Conservation (phyloP, 2,329 filamentous ascomycete species). For the Exophiala xenobiotica region DNA sequence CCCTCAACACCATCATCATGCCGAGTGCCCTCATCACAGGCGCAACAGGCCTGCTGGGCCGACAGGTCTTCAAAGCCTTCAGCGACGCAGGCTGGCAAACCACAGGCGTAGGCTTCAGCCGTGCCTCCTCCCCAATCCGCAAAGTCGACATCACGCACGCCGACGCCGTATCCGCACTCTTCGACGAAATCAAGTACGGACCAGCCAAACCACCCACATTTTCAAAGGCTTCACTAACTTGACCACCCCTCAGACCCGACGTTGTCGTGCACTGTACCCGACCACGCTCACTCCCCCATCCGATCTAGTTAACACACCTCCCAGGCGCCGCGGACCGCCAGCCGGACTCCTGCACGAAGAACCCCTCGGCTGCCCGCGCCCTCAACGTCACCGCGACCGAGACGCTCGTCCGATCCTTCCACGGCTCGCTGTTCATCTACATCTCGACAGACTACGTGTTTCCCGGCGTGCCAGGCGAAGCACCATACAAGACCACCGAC, state of each 20-base stretch:
- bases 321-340: conserved; percentile 82
- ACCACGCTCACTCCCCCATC: conserved; percentile 14
- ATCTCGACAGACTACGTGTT: conserved; percentile 76
- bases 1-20: conserved; percentile 30
- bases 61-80: conserved; percentile 73
- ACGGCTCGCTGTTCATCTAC: conserved; percentile 57
- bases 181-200: conserved; percentile 54
- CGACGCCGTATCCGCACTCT: conserved; percentile 45
- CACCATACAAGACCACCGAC: conserved; percentile 71
- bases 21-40: conserved; percentile 71
- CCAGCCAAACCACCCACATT: conserved; percentile 5
- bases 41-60: conserved; percentile 78
- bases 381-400: conserved; percentile 73
- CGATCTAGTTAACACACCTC: conserved; percentile 1
- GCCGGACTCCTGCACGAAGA: conserved; percentile 78
- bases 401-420: conserved; percentile 61
- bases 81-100: conserved; percentile 65
- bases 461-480: conserved; percentile 74
- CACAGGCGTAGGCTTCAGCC: conserved; percentile 70
- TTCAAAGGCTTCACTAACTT: not conserved
- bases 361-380: conserved; percentile 70
- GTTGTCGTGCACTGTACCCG: conserved; percentile 77
- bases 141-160: conserved; percentile 52
- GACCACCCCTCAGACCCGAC: conserved; percentile 56
- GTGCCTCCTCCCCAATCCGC: conserved; percentile 67